A percentile compares a stretch with the other conserved stretches of the same genome.
Conservation (phyloP, 2,329 filamentous ascomycete genomes). For the Arthroderma sp. region DNA sequence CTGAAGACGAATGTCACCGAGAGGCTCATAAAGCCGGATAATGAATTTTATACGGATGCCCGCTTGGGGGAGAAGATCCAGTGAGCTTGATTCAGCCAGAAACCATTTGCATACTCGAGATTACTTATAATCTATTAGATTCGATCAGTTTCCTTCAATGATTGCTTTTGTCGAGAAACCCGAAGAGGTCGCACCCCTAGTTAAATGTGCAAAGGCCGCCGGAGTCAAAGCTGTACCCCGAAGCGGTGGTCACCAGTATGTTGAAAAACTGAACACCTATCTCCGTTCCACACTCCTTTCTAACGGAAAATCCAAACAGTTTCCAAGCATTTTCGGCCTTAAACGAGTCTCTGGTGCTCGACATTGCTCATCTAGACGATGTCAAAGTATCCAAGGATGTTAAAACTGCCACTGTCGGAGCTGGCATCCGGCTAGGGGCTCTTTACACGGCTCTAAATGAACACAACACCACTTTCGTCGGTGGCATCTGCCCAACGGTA, state of each 20-base stretch:
- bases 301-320: not conserved
- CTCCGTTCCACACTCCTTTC: not conserved
- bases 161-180: conserved; percentile 1
- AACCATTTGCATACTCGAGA: not conserved
- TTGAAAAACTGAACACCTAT: too few relatives aligned
- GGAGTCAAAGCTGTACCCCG: conserved; percentile 1
- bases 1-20: not conserved
- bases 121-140: not conserved
- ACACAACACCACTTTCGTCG: conserved; percentile 30
- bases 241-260: conserved; percentile 3
- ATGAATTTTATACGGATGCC: not conserved
- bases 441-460: conserved; percentile 19
- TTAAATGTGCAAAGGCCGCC: not conserved
- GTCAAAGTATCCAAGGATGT: conserved; percentile 17
- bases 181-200: conserved; percentile 1
- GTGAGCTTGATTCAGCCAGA: not conserved
- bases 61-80: conserved; percentile 1
- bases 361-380: conserved; percentile 15
- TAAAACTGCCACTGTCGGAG: conserved; percentile 19
- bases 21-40: not conserved
- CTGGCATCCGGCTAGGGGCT: conserved; percentile 19
- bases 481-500: conserved; percentile 43
- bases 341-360: conserved; percentile 11
- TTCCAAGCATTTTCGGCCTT: conserved; percentile 10
- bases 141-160: conserved; percentile 1